Conservation (phyloP, 1,284 basidiomycete genomes). For the Clitocybe nebularis region DNA sequence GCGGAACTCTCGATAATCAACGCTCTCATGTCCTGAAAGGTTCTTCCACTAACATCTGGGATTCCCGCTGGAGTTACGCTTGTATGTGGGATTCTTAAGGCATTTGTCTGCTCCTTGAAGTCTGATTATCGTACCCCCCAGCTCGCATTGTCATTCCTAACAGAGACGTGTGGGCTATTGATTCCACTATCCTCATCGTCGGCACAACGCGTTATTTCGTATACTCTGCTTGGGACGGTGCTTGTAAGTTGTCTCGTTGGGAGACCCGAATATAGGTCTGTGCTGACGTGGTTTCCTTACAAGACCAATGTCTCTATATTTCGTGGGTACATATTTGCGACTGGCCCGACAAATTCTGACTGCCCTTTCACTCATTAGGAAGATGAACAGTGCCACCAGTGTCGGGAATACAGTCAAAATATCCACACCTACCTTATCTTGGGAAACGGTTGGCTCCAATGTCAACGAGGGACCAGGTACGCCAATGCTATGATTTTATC, state of each 20-base stretch:
- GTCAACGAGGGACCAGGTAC: constrained; percentile 32
- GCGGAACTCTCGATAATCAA: constrained; percentile 31
- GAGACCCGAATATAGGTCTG: background rate
- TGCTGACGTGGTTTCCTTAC: background rate
- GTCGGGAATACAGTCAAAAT: constrained; percentile 33
- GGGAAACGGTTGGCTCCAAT: constrained; percentile 30
- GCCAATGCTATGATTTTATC: background rate
- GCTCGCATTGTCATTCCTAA: constrained; percentile 29
- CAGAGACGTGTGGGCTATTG: constrained; percentile 35
- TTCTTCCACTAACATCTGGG: constrained; percentile 32
- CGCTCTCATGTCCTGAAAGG: constrained; percentile 30
- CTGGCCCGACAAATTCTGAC: background rate
- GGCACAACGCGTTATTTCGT: constrained; percentile 28
- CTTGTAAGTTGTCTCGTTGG: constrained; percentile 21
- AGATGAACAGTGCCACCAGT: constrained; percentile 31
- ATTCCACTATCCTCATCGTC: constrained; percentile 29
- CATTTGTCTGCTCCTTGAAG: constrained; percentile 1
- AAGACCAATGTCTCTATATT: constrained; percentile 34
- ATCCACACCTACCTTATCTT: constrained; percentile 30
- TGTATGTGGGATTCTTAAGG: constrained; percentile 11
- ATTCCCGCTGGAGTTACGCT: constrained; percentile 31
- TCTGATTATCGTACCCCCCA: background rate
- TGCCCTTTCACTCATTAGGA: constrained; percentile 9
- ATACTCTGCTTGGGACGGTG: constrained; percentile 31
- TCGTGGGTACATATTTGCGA: constrained; percentile 19